These are phyloP conservation scores for Nakazawaea molendinolei DNA, from an alignment of 805 yeast species.

Conservation along the genomic window DNA sequence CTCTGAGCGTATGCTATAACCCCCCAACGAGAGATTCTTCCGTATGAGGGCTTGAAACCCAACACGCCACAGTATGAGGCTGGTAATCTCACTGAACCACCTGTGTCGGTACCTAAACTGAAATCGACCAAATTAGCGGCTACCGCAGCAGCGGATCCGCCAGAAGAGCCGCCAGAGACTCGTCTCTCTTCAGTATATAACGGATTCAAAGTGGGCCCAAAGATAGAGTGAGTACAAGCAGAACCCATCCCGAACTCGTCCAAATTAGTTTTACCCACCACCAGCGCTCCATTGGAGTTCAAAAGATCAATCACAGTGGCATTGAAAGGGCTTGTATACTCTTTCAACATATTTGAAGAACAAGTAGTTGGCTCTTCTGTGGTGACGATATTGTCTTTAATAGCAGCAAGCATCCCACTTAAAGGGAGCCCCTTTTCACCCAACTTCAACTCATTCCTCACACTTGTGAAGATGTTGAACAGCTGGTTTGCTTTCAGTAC, in stretches of 20 bases:
- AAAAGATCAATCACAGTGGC: conserved; percentile 65
- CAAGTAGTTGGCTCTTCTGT: conserved; percentile 67
- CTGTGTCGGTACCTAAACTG: conserved; percentile 93
- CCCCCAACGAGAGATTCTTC: conserved; percentile 88
- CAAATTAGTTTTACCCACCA: conserved; percentile 81
- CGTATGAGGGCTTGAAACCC: conserved; percentile 94
- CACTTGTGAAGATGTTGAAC: conserved; percentile 36
- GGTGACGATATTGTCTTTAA: conserved; percentile 82
- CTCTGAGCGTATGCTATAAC: conserved; percentile 90
- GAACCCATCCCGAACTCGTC: conserved; percentile 99
- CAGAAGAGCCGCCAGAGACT: conserved; percentile 87
- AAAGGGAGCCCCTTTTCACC: conserved; percentile 17
- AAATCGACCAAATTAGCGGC: conserved; percentile 64
- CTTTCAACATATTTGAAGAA: conserved; percentile 55
- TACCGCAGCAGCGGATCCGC: conserved; percentile 94
- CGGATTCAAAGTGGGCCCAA: conserved; percentile 57
- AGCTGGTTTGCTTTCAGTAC: conserved; percentile 9
- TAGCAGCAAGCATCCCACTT: conserved; percentile 33
- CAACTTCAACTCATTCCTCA: conserved; percentile 18
- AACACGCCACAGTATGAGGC: conserved; percentile 77
- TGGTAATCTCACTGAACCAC: conserved; percentile 92
- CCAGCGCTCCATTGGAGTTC: conserved; percentile 39
- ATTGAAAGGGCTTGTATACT: conserved; percentile 70
- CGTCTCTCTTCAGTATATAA: conserved; percentile 24
- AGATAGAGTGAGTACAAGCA: conserved; percentile 46